Conservation (phyloP, 345 rosid species). For the Erysimum cheiranthoides region DNA sequence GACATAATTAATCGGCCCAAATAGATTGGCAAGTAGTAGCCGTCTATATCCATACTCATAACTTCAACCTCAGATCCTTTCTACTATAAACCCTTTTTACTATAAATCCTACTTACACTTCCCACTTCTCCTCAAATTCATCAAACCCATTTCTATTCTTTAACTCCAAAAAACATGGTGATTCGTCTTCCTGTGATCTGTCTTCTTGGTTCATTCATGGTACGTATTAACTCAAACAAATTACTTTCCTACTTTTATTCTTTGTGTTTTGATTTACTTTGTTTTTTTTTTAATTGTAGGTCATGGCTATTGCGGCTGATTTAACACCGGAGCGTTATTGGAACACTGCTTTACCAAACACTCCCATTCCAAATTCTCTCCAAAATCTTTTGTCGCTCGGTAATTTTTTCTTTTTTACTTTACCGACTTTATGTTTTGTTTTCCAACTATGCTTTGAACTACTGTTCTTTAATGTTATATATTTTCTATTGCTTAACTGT, state of each 20-base stretch:
- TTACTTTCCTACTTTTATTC: neutral
- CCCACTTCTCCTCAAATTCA: conserved; percentile 35
- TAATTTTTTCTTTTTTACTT: conserved; percentile 9
- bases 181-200: conserved; percentile 32
- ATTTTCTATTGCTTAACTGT: neutral
- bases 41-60: conserved; percentile 29
- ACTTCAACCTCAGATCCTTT: conserved; percentile 33
- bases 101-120: conserved; percentile 41
- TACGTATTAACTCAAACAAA: neutral
- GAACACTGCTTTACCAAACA: conserved; percentile 44
- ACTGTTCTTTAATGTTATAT: no score
- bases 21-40: conserved; percentile 43
- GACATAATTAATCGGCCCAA: conserved; percentile 37
- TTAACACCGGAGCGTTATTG: conserved; percentile 45
- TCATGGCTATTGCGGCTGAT: conserved; percentile 38
- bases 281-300: neutral
- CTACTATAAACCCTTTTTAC: conserved; percentile 33
- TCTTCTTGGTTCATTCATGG: conserved; percentile 45
- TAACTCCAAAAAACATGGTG: conserved; percentile 18
- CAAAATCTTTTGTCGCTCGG: conserved; percentile 37
- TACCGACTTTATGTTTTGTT: neutral
- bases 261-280: neutral
- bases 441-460: neutral
- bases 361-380: conserved; percentile 48
- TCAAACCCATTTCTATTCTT: conserved; percentile 6